Evolutionary conservation across 1,139 yeast species (phyloP).

Genomic region (Protomyces pachydermus): DNA sequence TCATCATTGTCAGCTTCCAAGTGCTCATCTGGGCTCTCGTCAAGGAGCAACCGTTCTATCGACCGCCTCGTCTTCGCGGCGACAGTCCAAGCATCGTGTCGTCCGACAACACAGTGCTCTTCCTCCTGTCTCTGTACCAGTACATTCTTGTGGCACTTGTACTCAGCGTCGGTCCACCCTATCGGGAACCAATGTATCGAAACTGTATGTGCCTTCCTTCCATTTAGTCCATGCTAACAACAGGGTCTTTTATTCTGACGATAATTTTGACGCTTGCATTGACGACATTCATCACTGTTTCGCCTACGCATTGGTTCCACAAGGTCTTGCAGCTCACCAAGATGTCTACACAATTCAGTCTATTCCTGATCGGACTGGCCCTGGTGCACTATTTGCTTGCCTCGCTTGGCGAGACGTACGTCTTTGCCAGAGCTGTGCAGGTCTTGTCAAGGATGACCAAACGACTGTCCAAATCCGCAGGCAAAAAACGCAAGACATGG

Average conservation of each 20-base stretch:
- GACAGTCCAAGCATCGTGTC: constrained; percentile 76
- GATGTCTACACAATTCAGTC: constrained; percentile 51
- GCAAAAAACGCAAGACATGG: constrained; percentile 38
- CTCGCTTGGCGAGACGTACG: constrained; percentile 45
- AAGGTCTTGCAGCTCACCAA: constrained; percentile 55
- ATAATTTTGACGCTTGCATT: constrained; percentile 27
- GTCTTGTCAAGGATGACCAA: constrained; percentile 37
- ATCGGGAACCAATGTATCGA: constrained; percentile 65
- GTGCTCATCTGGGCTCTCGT: constrained; percentile 59
- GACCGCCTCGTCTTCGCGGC: constrained; percentile 48
- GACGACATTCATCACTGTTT: not conserved
- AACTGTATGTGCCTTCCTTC: constrained; percentile 41
- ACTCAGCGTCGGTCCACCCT: constrained; percentile 91
- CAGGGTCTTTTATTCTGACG: constrained; percentile 43
- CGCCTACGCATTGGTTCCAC: constrained; percentile 30
- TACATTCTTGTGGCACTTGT: constrained; percentile 78
- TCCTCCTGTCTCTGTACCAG: constrained; percentile 78
- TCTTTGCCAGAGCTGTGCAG: constrained; percentile 40
- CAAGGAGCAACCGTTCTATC: constrained; percentile 62
- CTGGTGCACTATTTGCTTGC: constrained; percentile 50
- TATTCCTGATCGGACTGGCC: constrained; percentile 48
- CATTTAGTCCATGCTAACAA: constrained; percentile 62
- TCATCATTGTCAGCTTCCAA: constrained; percentile 60
- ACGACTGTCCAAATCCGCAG: constrained; percentile 35
- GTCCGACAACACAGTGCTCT: constrained; percentile 82